A percentile compares a stretch with the other conserved stretches of the same genome.
Evolutionary conservation across 1,139 yeast genomes (phyloP).

Genomic region (Kodamaea derodonti): DNA sequence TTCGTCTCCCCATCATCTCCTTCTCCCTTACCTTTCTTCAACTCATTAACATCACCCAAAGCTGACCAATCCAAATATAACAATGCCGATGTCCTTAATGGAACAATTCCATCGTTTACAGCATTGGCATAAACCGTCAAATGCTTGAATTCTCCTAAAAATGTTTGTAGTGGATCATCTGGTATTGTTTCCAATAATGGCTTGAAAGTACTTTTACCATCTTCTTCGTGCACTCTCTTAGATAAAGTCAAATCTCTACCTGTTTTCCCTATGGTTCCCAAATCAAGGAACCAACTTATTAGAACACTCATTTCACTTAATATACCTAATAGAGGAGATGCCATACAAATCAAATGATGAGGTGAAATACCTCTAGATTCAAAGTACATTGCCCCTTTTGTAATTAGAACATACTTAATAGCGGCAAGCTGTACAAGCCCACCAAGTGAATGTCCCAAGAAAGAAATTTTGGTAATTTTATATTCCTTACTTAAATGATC

Average conservation of each 20-base stretch:
- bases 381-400: slow-evolving; percentile 17
- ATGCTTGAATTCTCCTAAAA: slow-evolving; percentile 15
- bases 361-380: slow-evolving; percentile 13
- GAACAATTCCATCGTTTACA: slow-evolving; percentile 25
- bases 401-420: slow-evolving; percentile 18
- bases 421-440: slow-evolving; percentile 24
- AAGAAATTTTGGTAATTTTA: slow-evolving; percentile 13
- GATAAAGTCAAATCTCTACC: slow-evolving; percentile 25
- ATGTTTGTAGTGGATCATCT: slow-evolving; percentile 21
- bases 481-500: slow-evolving; percentile 8
- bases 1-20: slow-evolving; percentile 1
- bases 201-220: slow-evolving; percentile 11
- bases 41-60: slow-evolving; percentile 29
- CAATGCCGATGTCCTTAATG: slow-evolving; percentile 22
- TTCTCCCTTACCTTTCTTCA: slow-evolving; percentile 9
- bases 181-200: slow-evolving; percentile 22
- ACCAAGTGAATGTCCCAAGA: slow-evolving; percentile 25
- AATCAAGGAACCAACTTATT: slow-evolving; percentile 22
- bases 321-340: slow-evolving; percentile 24
- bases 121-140: slow-evolving; percentile 25
- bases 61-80: slow-evolving; percentile 25
- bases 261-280: slow-evolving; percentile 25
- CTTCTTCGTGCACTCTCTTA: slow-evolving; percentile 11
- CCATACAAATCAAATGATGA: slow-evolving; percentile 21
- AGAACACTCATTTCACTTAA: slow-evolving; percentile 22